phyloP scores from a whole-genome alignment of 106 monocot genomes.

The Amphibolis antarctica region DNA sequence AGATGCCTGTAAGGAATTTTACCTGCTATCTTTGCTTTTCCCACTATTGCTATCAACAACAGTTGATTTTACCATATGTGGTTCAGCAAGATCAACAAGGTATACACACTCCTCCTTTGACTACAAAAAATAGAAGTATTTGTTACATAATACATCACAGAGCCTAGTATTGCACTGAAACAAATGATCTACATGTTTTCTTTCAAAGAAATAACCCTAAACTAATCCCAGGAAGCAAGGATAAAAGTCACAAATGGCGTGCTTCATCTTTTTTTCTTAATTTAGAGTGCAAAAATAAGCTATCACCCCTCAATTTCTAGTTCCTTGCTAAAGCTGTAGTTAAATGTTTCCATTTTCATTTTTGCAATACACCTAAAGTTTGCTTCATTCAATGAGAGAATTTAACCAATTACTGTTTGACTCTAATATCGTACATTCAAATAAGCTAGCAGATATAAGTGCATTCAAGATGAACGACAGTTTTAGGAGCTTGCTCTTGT shows the following conservation, averaged over 20 bases:
- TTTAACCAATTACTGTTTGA: not conserved
- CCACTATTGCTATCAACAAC: constrained; percentile 22
- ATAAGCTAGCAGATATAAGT: not conserved
- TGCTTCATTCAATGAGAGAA: not conserved
- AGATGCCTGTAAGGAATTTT: not conserved
- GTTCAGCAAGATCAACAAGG: constrained; percentile 10
- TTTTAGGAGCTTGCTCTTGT: no score
- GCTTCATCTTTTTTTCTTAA: no score
- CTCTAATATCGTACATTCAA: not conserved
- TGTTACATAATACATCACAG: no score
- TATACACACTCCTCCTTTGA: constrained; percentile 23
- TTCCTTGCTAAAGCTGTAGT: no score
- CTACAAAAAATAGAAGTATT: constrained; percentile 9
- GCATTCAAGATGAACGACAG: not conserved
- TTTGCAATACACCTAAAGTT: not conserved
- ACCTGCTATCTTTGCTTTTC: constrained; percentile 25
- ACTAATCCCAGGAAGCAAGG: no score
- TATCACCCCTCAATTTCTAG: no score
- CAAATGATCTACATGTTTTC: no score
- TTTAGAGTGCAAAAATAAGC: no score
- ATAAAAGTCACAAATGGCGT: no score
- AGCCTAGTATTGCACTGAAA: no score
- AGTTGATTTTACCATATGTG: constrained; percentile 17
- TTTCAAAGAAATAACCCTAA: no score
- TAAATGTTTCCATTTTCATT: no score